phyloP scores from a whole-genome alignment of 1,139 yeast species.

The Entelexis sorbosivorans region DNA sequence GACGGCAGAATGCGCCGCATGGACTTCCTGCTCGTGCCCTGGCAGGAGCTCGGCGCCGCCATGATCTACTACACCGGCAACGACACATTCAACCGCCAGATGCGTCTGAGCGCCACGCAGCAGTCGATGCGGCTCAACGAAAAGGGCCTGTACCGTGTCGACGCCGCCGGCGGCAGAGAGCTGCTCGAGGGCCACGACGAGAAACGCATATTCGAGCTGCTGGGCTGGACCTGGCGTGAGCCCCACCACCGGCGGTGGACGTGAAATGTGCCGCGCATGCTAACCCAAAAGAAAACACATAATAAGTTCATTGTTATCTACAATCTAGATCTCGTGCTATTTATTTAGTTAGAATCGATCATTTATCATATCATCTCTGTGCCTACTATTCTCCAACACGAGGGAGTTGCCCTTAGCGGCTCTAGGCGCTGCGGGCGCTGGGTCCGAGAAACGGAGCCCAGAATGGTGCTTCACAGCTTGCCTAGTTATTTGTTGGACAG shows the following conservation, averaged over 20 bases:
- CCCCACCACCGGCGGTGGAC: slow-evolving; percentile 29
- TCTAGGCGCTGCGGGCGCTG: too few relatives aligned
- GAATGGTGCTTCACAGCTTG: neutral
- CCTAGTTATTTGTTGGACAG: slow-evolving; percentile 37
- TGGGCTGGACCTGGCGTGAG: slow-evolving; percentile 39
- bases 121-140: slow-evolving; percentile 40
- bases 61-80: slow-evolving; percentile 51
- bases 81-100: slow-evolving; percentile 42
- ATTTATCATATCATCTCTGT: neutral
- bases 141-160: slow-evolving; percentile 37
- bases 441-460: too few relatives aligned
- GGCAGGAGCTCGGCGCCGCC: slow-evolving; percentile 43
- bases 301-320: slow-evolving; percentile 25
- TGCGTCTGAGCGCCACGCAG: slow-evolving; percentile 39
- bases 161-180: slow-evolving; percentile 6
- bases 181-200: slow-evolving; percentile 41
- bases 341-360: neutral
- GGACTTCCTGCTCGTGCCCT: slow-evolving; percentile 45
- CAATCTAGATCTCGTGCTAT: neutral
- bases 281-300: too few relatives aligned
- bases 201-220: slow-evolving; percentile 37
- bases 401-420: too few relatives aligned
- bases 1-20: slow-evolving; percentile 40
- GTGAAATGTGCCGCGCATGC: too few relatives aligned
- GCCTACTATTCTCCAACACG: neutral